Evolutionary conservation across 164 flowering plant genomes (phyloP).

Genomic region (Magnolia sinica): DNA sequence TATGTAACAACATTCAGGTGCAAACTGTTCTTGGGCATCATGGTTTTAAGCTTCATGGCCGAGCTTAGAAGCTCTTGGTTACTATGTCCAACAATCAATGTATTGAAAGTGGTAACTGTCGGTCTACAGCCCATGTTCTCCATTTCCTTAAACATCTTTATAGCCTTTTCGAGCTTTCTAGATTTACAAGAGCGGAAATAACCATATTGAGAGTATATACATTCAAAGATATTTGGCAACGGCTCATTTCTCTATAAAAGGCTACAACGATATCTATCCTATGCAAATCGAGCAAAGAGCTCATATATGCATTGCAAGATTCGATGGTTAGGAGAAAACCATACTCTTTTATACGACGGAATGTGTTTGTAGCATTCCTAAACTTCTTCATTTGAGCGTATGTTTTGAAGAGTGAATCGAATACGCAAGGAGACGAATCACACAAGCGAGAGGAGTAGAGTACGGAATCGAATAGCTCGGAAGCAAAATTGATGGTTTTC

Average conservation of each 20-base stretch:
- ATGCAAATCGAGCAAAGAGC: slow-evolving; percentile 48
- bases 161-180: slow-evolving; percentile 64
- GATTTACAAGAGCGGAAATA: slow-evolving; percentile 53
- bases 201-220: slow-evolving; percentile 75
- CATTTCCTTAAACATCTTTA: slow-evolving; percentile 59
- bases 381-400: slow-evolving; percentile 78
- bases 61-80: slow-evolving; percentile 47
- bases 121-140: slow-evolving; percentile 57
- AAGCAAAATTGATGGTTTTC: slow-evolving; percentile 33
- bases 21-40: slow-evolving; percentile 51
- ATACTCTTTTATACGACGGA: slow-evolving; percentile 67
- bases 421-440: slow-evolving; percentile 75
- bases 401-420: slow-evolving; percentile 69
- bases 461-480: slow-evolving; percentile 57
- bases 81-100: slow-evolving; percentile 70
- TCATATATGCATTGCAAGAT: slow-evolving; percentile 76
- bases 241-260: slow-evolving; percentile 64
- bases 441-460: slow-evolving; percentile 63
- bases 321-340: slow-evolving; percentile 77
- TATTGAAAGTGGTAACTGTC: slow-evolving; percentile 52
- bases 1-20: slow-evolving; percentile 53
- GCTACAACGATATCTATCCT: slow-evolving; percentile 56
- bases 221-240: slow-evolving; percentile 59
- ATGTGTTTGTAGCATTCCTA: slow-evolving; percentile 61
- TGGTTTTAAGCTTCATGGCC: slow-evolving; percentile 60